These are phyloP conservation scores for Alternaria atra DNA, from an alignment of 2,329 filamentous ascomycete species.

Conservation along the genomic window DNA sequence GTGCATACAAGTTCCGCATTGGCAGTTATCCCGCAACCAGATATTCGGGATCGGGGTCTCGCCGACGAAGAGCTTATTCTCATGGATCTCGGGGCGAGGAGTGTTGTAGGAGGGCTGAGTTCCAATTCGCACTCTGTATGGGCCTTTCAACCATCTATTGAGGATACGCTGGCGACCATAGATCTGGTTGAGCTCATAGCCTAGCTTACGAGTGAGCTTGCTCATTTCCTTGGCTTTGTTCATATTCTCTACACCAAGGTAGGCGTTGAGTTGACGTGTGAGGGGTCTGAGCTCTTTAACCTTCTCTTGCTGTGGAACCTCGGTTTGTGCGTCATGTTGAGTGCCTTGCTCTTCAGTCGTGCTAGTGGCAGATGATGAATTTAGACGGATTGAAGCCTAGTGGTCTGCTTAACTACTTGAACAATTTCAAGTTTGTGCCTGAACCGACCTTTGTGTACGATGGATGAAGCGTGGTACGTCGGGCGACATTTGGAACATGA, in stretches of 20 bases:
- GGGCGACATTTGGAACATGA: neutral
- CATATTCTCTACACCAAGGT: neutral
- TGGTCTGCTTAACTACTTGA: neutral
- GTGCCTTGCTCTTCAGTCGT: neutral
- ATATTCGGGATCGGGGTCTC: slow-evolving; percentile 42
- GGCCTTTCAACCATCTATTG: neutral
- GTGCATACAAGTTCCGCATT: slow-evolving; percentile 72
- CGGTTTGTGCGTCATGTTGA: neutral
- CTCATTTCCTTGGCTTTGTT: neutral
- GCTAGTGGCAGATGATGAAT: neutral
- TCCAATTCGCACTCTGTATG: neutral
- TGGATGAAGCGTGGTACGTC: neutral
- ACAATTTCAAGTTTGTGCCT: neutral
- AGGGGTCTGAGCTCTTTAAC: neutral
- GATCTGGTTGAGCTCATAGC: neutral
- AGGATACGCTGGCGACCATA: neutral
- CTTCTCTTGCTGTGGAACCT: neutral
- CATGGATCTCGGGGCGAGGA: neutral
- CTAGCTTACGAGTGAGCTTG: neutral
- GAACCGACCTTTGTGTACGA: neutral
- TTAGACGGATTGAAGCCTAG: neutral
- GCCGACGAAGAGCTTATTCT: slow-evolving; percentile 12
- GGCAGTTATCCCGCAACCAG: slow-evolving; percentile 71
- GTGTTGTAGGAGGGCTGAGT: neutral
- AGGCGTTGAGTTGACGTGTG: neutral